These are phyloP conservation scores for Chaetomium cochliodes DNA, from an alignment of 495 filamentous ascomycete genomes.

Conservation along the genomic window DNA sequence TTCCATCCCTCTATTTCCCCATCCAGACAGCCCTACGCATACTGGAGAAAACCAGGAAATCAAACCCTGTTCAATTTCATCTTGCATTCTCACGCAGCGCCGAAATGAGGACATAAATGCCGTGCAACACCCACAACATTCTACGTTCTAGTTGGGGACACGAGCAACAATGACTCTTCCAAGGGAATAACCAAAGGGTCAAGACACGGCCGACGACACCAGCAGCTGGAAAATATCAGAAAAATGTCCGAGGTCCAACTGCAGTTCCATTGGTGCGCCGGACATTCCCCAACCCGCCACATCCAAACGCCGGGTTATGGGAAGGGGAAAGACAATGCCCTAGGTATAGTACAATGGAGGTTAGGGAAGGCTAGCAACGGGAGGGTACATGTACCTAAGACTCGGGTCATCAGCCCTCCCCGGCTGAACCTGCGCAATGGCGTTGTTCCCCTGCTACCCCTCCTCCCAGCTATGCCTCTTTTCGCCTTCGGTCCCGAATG, in stretches of 20 bases:
- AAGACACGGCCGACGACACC: not conserved
- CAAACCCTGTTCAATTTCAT: not conserved
- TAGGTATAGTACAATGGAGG: not conserved
- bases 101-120: not conserved
- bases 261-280: conserved; percentile 23
- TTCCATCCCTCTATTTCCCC: too few relatives aligned
- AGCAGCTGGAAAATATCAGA: not conserved
- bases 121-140: conserved; percentile 1
- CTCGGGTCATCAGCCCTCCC: not conserved
- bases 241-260: not conserved
- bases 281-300: conserved; percentile 34
- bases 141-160: too few relatives aligned
- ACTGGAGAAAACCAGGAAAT: too few relatives aligned
- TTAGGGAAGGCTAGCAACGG: not conserved
- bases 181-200: not conserved
- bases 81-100: not conserved
- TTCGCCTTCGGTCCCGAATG: conserved; percentile 15
- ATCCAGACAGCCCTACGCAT: not conserved
- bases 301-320: not conserved
- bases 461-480: not conserved
- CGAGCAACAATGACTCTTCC: too few relatives aligned
- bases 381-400: too few relatives aligned
- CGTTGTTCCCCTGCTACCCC: not conserved
- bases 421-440: not conserved
- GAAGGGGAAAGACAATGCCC: not conserved